These are phyloP conservation scores for Beta corolliflora DNA, from an alignment of 179 eudicot species.

Conservation along the genomic window DNA sequence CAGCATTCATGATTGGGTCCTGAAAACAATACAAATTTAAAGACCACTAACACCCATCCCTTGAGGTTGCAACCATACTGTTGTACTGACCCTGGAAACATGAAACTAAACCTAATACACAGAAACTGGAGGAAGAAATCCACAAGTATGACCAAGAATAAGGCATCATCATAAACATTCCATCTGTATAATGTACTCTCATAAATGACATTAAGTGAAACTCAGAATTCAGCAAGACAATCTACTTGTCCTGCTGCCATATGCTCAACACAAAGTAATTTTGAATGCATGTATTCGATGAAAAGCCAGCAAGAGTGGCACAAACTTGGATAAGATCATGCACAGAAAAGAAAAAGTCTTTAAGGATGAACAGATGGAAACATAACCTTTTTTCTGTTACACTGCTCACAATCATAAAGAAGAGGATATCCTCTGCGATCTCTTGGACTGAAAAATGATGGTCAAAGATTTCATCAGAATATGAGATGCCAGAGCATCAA, in stretches of 20 bases:
- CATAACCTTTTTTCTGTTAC: constrained; percentile 55
- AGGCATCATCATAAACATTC: background rate
- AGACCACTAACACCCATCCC: background rate
- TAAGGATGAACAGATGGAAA: constrained; percentile 13
- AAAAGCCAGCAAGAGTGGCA: background rate
- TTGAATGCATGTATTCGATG: background rate
- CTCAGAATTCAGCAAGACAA: background rate
- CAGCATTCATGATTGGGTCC: background rate
- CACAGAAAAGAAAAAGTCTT: constrained; percentile 4
- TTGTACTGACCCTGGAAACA: background rate
- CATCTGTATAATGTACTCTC: background rate
- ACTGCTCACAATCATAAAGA: constrained; percentile 60
- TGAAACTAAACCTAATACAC: background rate
- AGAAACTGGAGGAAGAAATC: background rate
- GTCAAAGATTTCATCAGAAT: constrained; percentile 1
- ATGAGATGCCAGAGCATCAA: background rate
- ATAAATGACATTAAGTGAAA: background rate
- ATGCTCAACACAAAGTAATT: too few relatives aligned
- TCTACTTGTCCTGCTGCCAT: too few relatives aligned
- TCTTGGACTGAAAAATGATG: constrained; percentile 42
- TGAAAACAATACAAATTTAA: background rate
- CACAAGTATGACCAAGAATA: background rate
- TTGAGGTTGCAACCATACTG: background rate
- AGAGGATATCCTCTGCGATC: constrained; percentile 40
- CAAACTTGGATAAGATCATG: background rate